These are phyloP conservation scores for Fusarium decemcellulare DNA, from an alignment of 2,329 filamentous ascomycete genomes.

Conservation along the genomic window DNA sequence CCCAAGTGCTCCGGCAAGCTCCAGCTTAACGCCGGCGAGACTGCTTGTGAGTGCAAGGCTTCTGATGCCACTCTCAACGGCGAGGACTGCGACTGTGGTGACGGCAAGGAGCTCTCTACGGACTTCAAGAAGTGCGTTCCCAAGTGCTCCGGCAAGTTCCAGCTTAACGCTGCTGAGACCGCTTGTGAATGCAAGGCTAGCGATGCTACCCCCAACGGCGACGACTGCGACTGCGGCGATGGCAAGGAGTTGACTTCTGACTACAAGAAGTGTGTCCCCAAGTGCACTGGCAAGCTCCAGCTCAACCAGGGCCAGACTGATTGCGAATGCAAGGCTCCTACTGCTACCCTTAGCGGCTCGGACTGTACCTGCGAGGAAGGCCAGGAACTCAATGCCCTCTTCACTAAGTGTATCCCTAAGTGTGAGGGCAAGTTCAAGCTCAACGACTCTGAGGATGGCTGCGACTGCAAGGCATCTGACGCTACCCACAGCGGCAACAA, in stretches of 20 bases:
- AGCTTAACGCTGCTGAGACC: not conserved
- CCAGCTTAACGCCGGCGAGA: not conserved
- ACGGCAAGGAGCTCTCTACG: not conserved
- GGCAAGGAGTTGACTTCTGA: not conserved
- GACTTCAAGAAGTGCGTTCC: conserved; percentile 4
- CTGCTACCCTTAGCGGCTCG: not conserved
- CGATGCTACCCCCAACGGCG: conserved; percentile 1
- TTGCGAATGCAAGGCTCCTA: not conserved
- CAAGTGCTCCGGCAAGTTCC: conserved; percentile 1
- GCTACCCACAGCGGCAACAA: not conserved
- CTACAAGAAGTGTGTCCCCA: too few species aligned
- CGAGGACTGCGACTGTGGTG: not conserved
- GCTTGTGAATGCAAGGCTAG: conserved; percentile 4
- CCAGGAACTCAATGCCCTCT: too few species aligned
- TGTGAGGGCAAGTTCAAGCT: not conserved
- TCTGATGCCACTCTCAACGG: too few species aligned
- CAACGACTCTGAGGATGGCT: not conserved
- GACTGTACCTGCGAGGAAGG: not conserved
- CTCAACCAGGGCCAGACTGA: not conserved
- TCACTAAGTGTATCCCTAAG: too few species aligned
- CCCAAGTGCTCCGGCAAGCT: not conserved
- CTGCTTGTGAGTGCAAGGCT: too few species aligned
- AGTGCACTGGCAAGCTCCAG: not conserved
- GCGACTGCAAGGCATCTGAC: not conserved
- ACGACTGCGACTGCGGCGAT: not conserved